Conservation (phyloP, 805 yeast genomes). For the Tetrapisispora arboricola region DNA sequence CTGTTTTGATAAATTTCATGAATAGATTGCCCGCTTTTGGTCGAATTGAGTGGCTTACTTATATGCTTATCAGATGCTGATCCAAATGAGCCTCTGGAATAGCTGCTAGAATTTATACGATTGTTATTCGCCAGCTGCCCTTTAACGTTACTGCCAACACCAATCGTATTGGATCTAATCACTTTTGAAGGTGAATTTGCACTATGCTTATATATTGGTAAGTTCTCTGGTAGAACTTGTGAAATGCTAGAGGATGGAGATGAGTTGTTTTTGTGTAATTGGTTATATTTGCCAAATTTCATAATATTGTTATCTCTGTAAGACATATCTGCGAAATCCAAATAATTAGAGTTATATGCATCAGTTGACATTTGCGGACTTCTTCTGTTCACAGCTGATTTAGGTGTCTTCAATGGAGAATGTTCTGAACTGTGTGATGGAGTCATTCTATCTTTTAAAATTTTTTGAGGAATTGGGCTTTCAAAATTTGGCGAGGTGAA, state of each 20-base stretch:
- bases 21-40: not conserved
- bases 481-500: not conserved
- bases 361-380: not conserved
- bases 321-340: not conserved
- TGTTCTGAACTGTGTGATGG: not conserved
- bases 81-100: not conserved
- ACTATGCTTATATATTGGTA: not conserved
- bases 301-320: not conserved
- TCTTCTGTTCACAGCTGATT: not conserved
- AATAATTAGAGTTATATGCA: not conserved
- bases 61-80: not conserved
- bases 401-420: slow-evolving; percentile 1
- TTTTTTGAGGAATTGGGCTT: not conserved
- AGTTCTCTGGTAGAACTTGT: not conserved
- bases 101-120: not conserved
- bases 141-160: not conserved
- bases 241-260: not conserved
- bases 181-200: slow-evolving; percentile 1
- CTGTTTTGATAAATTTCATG: not conserved
- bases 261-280: not conserved
- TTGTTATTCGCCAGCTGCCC: not conserved
- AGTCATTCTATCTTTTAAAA: not conserved
- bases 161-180: slow-evolving; percentile 1
- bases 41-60: not conserved
- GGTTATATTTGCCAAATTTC: not conserved